These are phyloP conservation scores for Cercospora beticola DNA, from an alignment of 2,329 filamentous ascomycete species.

Conservation along the genomic window DNA sequence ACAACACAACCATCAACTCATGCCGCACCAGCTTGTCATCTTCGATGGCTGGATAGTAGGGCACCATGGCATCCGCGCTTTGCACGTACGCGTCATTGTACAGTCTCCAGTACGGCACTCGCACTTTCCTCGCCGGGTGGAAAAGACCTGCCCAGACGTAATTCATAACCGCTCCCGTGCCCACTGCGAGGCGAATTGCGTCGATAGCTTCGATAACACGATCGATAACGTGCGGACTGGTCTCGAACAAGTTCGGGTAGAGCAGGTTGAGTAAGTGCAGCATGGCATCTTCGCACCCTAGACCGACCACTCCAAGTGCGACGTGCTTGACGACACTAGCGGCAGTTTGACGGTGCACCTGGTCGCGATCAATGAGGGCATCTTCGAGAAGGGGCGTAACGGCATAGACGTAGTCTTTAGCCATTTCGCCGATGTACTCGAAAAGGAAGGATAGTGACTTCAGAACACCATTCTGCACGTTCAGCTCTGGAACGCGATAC, in stretches of 20 bases:
- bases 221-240: constrained; percentile 96
- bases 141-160: constrained; percentile 98
- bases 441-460: constrained; percentile 97
- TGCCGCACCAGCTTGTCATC: constrained; percentile 76
- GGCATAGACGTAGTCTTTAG: constrained; percentile 98
- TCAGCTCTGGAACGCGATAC: constrained; percentile 95
- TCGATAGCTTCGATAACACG: constrained; percentile 97
- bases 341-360: constrained; percentile 95
- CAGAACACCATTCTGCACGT: constrained; percentile 97
- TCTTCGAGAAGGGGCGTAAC: constrained; percentile 95
- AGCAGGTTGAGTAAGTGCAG: constrained; percentile 93
- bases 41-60: constrained; percentile 86
- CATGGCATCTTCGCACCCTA: constrained; percentile 98
- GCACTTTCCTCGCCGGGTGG: constrained; percentile 92
- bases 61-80: constrained; percentile 89
- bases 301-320: constrained; percentile 91
- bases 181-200: constrained; percentile 88
- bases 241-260: constrained; percentile 97
- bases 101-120: constrained; percentile 90
- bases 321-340: constrained; percentile 98
- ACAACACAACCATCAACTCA: constrained; percentile 30
- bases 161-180: constrained; percentile 90
- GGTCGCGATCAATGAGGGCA: constrained; percentile 94
- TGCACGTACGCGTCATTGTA: constrained; percentile 98
- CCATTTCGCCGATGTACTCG: constrained; percentile 98